phyloP scores from a whole-genome alignment of 2,329 filamentous ascomycete species.

The Penicillium sp. region DNA sequence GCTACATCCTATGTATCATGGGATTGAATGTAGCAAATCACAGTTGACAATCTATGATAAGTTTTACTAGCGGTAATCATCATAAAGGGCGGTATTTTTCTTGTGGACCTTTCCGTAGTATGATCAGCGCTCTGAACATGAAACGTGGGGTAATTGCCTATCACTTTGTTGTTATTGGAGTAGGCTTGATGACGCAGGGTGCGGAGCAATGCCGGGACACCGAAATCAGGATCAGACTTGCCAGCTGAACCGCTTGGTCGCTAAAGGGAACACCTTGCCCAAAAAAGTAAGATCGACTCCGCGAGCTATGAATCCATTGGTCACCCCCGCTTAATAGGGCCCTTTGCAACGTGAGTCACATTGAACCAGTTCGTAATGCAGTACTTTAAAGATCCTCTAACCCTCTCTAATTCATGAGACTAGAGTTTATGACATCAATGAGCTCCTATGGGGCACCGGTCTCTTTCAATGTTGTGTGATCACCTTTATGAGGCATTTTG shows the following conservation, averaged over 20 bases:
- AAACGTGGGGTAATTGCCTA: constrained; percentile 3
- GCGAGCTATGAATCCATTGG: neutral
- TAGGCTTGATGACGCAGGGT: neutral
- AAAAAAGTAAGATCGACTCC: neutral
- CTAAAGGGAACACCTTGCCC: neutral
- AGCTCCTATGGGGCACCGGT: neutral
- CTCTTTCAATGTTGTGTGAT: neutral
- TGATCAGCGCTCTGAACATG: neutral
- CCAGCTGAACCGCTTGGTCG: neutral
- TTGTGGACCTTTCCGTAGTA: neutral
- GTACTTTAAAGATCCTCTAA: neutral
- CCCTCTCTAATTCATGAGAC: neutral
- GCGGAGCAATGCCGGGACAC: neutral
- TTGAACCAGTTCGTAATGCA: neutral
- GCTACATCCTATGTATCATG: neutral
- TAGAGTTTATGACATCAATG: neutral
- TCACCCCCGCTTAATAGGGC: neutral
- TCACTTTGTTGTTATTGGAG: constrained; percentile 8
- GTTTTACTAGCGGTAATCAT: neutral
- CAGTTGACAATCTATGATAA: neutral
- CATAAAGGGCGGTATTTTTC: neutral
- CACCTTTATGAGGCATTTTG: neutral
- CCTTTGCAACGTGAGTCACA: neutral
- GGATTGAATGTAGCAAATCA: neutral
- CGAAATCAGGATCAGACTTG: neutral